Conservation (phyloP, 257 asterid species). For the Parsonsia alboflavescens region DNA sequence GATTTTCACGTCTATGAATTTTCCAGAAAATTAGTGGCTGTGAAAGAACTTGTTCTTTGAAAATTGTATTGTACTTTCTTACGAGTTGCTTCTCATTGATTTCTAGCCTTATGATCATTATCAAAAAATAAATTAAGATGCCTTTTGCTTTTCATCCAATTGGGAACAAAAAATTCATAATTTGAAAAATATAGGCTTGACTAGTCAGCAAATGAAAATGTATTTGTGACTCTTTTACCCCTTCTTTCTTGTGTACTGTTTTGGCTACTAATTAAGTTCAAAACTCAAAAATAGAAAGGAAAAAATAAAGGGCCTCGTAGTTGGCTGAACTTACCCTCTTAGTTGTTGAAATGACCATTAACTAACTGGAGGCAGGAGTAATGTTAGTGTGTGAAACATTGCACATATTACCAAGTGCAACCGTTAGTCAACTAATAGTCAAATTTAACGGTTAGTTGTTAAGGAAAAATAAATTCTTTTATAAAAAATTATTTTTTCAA, state of each 20-base stretch:
- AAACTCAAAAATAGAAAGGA: not conserved
- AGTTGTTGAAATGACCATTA: no score
- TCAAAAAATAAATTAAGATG: no score
- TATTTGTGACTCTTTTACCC: not conserved
- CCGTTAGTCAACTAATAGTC: no score
- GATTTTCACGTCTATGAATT: not conserved
- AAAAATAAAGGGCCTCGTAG: no score
- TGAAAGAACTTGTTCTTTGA: not conserved
- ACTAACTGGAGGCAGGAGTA: no score
- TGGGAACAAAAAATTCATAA: not conserved
- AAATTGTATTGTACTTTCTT: not conserved
- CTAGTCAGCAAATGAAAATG: not conserved
- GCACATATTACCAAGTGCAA: no score
- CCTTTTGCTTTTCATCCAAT: not conserved
- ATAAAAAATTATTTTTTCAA: no score
- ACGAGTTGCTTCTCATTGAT: not conserved
- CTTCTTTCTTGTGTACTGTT: not conserved
- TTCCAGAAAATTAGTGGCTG: not conserved
- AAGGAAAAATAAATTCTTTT: no score
- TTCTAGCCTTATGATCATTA: not conserved
- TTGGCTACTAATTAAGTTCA: no score
- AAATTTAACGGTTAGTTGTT: no score
- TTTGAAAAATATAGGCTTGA: not conserved
- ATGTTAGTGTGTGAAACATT: no score
- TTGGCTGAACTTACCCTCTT: no score